A percentile compares a stretch with the other conserved stretches of the same genome.
Conservation (phyloP, 768 basidiomycete genomes). For the Antrodiella citrinella region DNA sequence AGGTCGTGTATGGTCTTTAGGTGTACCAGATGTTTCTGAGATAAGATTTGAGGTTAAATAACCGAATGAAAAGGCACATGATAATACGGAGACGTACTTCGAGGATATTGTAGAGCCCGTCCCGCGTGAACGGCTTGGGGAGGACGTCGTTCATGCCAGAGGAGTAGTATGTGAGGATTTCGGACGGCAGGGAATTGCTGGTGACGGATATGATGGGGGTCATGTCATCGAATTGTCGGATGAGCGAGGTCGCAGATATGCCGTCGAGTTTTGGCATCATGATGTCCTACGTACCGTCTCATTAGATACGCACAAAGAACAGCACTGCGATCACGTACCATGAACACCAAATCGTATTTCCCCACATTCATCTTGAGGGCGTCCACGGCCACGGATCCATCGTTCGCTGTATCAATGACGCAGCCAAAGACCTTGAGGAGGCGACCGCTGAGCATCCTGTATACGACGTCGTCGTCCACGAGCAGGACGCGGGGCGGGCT, state of each 20-base stretch:
- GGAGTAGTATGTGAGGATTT: constrained; percentile 85
- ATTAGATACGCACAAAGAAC: background rate
- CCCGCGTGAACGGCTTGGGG: constrained; percentile 93
- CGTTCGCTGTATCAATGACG: constrained; percentile 87
- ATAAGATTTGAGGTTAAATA: background rate
- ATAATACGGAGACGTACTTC: constrained; percentile 46
- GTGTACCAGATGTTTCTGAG: background rate
- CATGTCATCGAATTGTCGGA: constrained; percentile 88
- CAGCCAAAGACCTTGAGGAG: constrained; percentile 95
- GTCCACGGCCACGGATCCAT: constrained; percentile 84
- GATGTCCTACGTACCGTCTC: constrained; percentile 56
- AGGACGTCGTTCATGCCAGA: constrained; percentile 95
- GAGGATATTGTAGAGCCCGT: constrained; percentile 83
- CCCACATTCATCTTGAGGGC: constrained; percentile 80
- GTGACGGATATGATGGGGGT: constrained; percentile 99
- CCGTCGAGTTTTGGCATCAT: constrained; percentile 89
- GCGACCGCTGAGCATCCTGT: constrained; percentile 79
- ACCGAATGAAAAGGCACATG: background rate
- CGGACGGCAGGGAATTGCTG: constrained; percentile 84
- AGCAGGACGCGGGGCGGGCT: constrained; percentile 85
- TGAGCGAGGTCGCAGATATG: constrained; percentile 83
- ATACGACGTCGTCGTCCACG: constrained; percentile 94
- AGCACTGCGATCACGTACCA: constrained; percentile 50
- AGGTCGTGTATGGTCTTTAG: background rate
- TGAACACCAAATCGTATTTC: constrained; percentile 91